Conservation (phyloP, 441 rosid genomes). For the Croton laevigatus region DNA sequence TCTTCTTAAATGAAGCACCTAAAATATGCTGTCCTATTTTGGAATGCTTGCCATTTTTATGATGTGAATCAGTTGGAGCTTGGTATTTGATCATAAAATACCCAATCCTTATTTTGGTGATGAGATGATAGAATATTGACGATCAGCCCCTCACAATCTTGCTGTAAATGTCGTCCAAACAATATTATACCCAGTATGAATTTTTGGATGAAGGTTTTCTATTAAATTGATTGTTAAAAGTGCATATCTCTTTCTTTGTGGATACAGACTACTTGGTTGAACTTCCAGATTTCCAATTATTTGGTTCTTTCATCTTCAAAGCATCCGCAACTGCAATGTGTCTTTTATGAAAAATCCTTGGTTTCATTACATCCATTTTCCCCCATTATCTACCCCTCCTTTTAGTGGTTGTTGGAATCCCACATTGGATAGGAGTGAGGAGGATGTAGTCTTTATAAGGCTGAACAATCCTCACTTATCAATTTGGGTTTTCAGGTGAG, state of each 20-base stretch:
- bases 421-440: too few relatives aligned
- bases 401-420: too few relatives aligned
- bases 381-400: neutral
- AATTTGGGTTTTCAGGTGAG: too few relatives aligned
- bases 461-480: too few relatives aligned
- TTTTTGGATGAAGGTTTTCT: neutral
- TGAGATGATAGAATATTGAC: neutral
- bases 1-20: neutral
- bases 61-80: neutral
- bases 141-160: neutral
- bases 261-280: neutral
- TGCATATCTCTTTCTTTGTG: neutral
- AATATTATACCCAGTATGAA: neutral
- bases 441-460: too few relatives aligned
- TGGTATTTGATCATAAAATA: neutral
- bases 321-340: neutral
- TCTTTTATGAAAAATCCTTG: neutral
- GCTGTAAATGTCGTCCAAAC: neutral
- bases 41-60: neutral
- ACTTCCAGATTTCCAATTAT: neutral
- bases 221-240: constrained; percentile 2
- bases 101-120: neutral
- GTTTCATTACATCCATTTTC: neutral
- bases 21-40: neutral
- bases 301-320: neutral